Evolutionary conservation across 768 basidiomycete genomes (phyloP).

Genomic region (Hortiboletus flavorubellus): DNA sequence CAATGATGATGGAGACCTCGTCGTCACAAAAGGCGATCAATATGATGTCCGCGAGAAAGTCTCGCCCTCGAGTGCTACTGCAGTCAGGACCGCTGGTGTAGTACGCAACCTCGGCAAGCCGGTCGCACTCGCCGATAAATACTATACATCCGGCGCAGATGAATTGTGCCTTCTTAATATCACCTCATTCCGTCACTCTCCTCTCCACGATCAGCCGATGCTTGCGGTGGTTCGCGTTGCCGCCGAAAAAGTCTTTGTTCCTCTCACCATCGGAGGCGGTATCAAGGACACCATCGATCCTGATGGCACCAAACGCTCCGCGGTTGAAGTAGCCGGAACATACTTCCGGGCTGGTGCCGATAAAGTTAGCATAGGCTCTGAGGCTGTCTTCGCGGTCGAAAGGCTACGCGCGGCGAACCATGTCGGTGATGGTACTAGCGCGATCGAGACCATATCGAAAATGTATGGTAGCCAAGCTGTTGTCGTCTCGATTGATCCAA

Average conservation of each 20-base stretch:
- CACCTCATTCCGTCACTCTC: constrained; percentile 97
- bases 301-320: constrained; percentile 82
- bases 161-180: constrained; percentile 98
- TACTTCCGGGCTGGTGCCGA: constrained; percentile 98
- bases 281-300: constrained; percentile 96
- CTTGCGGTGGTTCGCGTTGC: constrained; percentile 89
- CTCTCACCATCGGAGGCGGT: constrained; percentile 97
- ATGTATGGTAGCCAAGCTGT: constrained; percentile 96
- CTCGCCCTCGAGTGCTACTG: constrained; percentile 20
- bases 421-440: constrained; percentile 67
- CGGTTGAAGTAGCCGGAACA: constrained; percentile 90
- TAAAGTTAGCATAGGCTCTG: constrained; percentile 96
- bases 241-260: constrained; percentile 89
- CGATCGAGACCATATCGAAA: constrained; percentile 88
- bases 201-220: constrained; percentile 97
- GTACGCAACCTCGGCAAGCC: constrained; percentile 99
- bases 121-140: constrained; percentile 82
- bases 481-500: constrained; percentile 95
- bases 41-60: constrained; percentile 93
- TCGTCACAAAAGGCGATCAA: constrained; percentile 99
- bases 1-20: constrained; percentile 93
- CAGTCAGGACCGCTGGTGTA: constrained; percentile 55
- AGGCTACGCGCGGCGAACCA: constrained; percentile 53
- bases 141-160: constrained; percentile 88
- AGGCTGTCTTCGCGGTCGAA: constrained; percentile 94